These are phyloP conservation scores for Heritiera littoralis DNA, from an alignment of 345 rosid genomes.

Conservation along the genomic window DNA sequence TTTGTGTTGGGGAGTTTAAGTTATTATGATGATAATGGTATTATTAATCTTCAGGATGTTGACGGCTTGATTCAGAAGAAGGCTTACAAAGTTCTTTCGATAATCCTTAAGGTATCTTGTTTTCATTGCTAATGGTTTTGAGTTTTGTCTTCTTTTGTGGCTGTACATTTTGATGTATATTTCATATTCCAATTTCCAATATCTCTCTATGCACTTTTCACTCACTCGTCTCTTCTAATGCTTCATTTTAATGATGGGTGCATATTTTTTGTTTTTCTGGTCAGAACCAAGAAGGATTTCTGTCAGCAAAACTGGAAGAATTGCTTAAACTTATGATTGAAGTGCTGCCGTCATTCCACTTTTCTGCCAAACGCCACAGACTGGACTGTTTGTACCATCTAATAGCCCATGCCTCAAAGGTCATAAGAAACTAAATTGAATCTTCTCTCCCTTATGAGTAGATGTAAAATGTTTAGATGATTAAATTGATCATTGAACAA, in stretches of 20 bases:
- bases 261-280: constrained; percentile 3
- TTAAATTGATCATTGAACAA: not conserved
- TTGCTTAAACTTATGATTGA: constrained; percentile 71
- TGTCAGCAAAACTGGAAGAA: constrained; percentile 62
- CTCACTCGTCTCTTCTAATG: not conserved
- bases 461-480: not conserved
- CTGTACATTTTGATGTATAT: constrained; percentile 9
- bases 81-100: constrained; percentile 88
- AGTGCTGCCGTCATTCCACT: constrained; percentile 70
- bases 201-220: not conserved
- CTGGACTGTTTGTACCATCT: constrained; percentile 88
- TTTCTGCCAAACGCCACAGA: constrained; percentile 88
- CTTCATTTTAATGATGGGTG: not conserved
- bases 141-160: not conserved
- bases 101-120: constrained; percentile 65
- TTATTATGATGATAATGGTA: not conserved
- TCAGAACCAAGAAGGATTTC: constrained; percentile 62
- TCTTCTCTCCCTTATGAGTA: constrained; percentile 18
- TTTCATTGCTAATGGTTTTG: constrained; percentile 9
- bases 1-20: not conserved
- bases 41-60: constrained; percentile 54
- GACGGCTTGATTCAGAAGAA: constrained; percentile 84
- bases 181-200: not conserved
- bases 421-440: constrained; percentile 24
- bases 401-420: constrained; percentile 66